These are phyloP conservation scores for Fraxinus dipetala DNA, from an alignment of 305 asterid species.

Conservation along the genomic window DNA sequence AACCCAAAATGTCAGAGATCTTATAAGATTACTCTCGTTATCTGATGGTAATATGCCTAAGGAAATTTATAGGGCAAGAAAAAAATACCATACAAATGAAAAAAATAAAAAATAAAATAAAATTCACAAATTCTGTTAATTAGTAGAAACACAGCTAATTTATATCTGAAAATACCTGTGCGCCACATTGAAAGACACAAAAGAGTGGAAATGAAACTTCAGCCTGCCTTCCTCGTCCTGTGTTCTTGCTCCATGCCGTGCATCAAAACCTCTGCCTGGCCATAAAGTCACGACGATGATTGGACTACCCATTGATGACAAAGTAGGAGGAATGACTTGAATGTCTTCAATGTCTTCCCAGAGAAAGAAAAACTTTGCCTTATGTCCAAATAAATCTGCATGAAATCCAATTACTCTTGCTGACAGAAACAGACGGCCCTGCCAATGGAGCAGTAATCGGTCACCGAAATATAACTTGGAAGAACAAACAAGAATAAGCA, in stretches of 20 bases:
- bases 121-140: not conserved
- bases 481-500: slow-evolving; percentile 18
- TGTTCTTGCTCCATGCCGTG: slow-evolving; percentile 89
- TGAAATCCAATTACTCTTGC: slow-evolving; percentile 94
- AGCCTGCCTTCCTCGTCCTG: slow-evolving; percentile 84
- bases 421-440: slow-evolving; percentile 95
- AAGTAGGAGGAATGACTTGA: slow-evolving; percentile 77
- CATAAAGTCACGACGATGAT: slow-evolving; percentile 66
- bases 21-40: not conserved
- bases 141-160: not conserved
- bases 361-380: slow-evolving; percentile 86
- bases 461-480: not conserved
- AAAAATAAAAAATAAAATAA: not conserved
- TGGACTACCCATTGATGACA: slow-evolving; percentile 98
- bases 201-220: slow-evolving; percentile 85
- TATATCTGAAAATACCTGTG: slow-evolving; percentile 47
- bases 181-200: slow-evolving; percentile 85
- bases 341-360: slow-evolving; percentile 97
- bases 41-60: not conserved
- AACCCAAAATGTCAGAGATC: not conserved
- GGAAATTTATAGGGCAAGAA: not conserved
- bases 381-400: slow-evolving; percentile 87
- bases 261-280: slow-evolving; percentile 84
- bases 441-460: slow-evolving; percentile 28
- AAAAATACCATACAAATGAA: not conserved